Evolutionary conservation across 2,329 filamentous ascomycete genomes (phyloP).

Genomic region (Aspergillus fumigatiaffinis): DNA sequence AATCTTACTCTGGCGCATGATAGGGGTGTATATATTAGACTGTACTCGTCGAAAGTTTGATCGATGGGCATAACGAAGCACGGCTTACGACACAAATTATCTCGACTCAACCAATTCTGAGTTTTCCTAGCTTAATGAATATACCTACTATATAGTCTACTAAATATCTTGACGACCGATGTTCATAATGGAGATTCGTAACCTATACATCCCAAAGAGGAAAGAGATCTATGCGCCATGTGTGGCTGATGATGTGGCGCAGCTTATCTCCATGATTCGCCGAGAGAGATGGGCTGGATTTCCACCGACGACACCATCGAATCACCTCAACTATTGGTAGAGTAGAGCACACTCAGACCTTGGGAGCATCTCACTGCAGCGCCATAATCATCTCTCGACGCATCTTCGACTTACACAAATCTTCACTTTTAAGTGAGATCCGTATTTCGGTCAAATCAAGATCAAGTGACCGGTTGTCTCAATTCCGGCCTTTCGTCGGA

Average conservation of each 20-base stretch:
- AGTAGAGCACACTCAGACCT: neutral
- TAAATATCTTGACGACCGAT: neutral
- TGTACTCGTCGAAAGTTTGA: conserved; percentile 15
- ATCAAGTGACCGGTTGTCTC: too few species aligned
- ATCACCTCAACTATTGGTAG: neutral
- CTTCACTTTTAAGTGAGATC: too few species aligned
- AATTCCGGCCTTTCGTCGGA: neutral
- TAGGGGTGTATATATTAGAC: conserved; percentile 24
- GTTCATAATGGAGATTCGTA: neutral
- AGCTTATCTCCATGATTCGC: neutral
- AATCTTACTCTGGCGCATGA: conserved; percentile 32
- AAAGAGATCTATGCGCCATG: neutral
- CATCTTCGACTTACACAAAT: too few species aligned
- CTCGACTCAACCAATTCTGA: neutral
- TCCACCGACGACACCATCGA: neutral
- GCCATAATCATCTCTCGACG: too few species aligned
- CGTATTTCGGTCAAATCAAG: too few species aligned
- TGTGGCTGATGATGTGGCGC: conserved; percentile 1
- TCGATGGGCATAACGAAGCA: neutral
- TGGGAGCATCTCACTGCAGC: neutral
- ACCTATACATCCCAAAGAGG: neutral
- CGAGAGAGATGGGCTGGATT: neutral
- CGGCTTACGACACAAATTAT: neutral
- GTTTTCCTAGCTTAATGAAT: too few species aligned
- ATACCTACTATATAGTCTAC: too few species aligned